Evolutionary conservation across 768 basidiomycete genomes (phyloP).

Genomic region (Collybia mongolica): DNA sequence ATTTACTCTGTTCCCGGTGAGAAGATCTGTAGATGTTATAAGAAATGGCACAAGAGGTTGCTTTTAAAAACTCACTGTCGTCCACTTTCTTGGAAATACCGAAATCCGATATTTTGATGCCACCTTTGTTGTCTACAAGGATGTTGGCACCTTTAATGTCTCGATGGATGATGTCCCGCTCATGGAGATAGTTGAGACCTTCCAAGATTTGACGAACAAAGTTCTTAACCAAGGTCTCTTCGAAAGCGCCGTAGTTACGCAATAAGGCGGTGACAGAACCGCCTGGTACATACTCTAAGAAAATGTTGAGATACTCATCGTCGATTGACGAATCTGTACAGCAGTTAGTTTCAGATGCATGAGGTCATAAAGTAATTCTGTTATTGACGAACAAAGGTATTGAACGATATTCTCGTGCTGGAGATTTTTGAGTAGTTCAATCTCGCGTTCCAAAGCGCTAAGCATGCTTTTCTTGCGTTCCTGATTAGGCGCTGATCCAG

Average conservation of each 20-base stretch:
- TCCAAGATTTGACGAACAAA: constrained; percentile 91
- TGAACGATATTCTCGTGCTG: constrained; percentile 98
- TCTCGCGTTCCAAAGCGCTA: constrained; percentile 88
- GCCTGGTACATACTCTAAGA: constrained; percentile 95
- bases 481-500: constrained; percentile 80
- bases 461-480: constrained; percentile 95
- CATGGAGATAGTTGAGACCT: constrained; percentile 88
- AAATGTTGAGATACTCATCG: constrained; percentile 89
- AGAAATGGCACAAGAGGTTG: background rate
- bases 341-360: constrained; percentile 4
- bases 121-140: constrained; percentile 96
- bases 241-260: constrained; percentile 91
- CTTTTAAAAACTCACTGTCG: constrained; percentile 65
- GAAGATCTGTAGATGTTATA: constrained; percentile 29
- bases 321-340: constrained; percentile 87
- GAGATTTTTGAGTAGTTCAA: constrained; percentile 87
- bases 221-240: constrained; percentile 87
- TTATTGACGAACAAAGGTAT: constrained; percentile 76
- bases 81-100: constrained; percentile 98
- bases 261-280: constrained; percentile 90
- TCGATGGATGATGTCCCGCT: constrained; percentile 92
- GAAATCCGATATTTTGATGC: constrained; percentile 96
- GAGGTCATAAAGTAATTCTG: background rate
- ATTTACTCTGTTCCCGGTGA: constrained; percentile 69
- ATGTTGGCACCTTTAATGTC: constrained; percentile 99